Conservation (phyloP, 129 eudicot species). For the Dittrichia graveolens region DNA sequence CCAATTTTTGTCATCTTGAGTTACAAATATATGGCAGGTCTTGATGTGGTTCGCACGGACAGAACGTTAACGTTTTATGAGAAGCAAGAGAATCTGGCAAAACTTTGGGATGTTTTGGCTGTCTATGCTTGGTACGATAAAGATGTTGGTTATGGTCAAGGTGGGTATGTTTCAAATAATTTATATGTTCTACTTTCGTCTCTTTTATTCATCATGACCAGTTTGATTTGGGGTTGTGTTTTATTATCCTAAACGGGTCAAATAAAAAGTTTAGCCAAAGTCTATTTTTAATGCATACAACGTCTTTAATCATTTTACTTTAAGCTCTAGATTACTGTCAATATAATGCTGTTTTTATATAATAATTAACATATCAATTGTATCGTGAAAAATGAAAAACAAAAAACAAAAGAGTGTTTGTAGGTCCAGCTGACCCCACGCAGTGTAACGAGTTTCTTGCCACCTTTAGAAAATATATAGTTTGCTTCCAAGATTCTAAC, state of each 20-base stretch:
- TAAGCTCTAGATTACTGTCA: constrained; percentile 2
- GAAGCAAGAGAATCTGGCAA: constrained; percentile 83
- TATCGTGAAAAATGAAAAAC: not conserved
- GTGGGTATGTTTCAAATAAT: constrained; percentile 43
- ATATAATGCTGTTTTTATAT: not conserved
- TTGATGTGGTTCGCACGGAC: constrained; percentile 95
- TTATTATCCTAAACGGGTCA: not conserved
- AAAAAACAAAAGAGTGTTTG: not conserved
- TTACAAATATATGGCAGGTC: constrained; percentile 59
- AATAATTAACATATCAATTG: not conserved
- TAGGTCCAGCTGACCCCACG: not conserved
- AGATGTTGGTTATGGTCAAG: constrained; percentile 98
- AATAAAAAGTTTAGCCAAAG: not conserved
- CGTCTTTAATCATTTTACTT: not conserved
- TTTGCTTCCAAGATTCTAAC: constrained; percentile 21
- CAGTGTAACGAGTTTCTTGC: not conserved
- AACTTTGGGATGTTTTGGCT: constrained; percentile 96
- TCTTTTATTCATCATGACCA: not conserved
- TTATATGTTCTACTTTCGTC: not conserved
- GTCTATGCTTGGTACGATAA: constrained; percentile 92
- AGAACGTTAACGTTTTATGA: constrained; percentile 79
- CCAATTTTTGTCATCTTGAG: constrained; percentile 15
- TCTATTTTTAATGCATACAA: constrained; percentile 4
- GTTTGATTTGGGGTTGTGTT: not conserved
- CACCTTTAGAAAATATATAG: not conserved